Conservation (phyloP, 2,329 filamentous ascomycete species). For the Cladophialophora carrionii region DNA sequence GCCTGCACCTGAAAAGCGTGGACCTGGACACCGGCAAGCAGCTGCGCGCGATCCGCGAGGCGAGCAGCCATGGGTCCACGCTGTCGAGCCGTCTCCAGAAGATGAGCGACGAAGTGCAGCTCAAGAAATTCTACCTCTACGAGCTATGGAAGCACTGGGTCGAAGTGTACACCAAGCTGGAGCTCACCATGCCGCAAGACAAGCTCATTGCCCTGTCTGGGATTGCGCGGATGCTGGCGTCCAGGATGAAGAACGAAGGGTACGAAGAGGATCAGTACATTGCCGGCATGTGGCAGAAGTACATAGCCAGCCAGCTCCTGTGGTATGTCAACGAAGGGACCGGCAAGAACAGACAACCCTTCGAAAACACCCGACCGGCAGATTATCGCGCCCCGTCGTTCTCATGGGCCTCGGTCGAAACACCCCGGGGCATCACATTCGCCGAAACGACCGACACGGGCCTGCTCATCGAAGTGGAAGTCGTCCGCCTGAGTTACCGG, state of each 20-base stretch:
- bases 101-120: conserved; percentile 2
- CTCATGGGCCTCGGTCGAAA: conserved; percentile 27
- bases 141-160: conserved; percentile 23
- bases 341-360: conserved; percentile 5
- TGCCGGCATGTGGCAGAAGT: conserved; percentile 24
- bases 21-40: conserved; percentile 15
- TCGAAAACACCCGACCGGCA: conserved; percentile 16
- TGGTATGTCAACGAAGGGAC: conserved; percentile 22
- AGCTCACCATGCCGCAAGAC: conserved; percentile 16
- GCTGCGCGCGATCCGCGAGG: conserved; percentile 7
- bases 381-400: conserved; percentile 22
- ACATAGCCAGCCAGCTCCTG: conserved; percentile 14
- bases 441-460: conserved; percentile 17
- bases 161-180: conserved; percentile 20
- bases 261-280: conserved; percentile 18
- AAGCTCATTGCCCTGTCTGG: conserved; percentile 24
- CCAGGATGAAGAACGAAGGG: conserved; percentile 12
- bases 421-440: conserved; percentile 13
- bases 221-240: conserved; percentile 13
- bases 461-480: conserved; percentile 16
- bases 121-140: conserved; percentile 11
- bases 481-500: conserved; percentile 19
- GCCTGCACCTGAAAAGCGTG: conserved; percentile 13
- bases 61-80: not conserved
- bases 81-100: not conserved